Conservation (phyloP, 768 basidiomycete genomes). For the Scleroderma citrinum region DNA sequence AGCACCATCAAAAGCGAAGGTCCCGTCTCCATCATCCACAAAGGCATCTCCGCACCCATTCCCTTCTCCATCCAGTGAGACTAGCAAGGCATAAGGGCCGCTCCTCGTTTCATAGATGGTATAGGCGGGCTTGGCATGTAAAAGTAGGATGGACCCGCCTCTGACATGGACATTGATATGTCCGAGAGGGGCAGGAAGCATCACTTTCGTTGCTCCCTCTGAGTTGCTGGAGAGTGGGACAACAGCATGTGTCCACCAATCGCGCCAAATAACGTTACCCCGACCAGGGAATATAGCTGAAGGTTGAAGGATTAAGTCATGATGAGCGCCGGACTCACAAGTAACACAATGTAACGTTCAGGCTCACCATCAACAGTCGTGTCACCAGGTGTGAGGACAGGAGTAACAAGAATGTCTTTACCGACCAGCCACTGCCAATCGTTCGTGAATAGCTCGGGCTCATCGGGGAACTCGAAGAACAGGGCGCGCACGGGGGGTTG, state of each 20-base stretch:
- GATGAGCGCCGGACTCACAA: not conserved
- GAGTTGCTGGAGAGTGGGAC: constrained; percentile 32
- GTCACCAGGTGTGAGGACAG: constrained; percentile 64
- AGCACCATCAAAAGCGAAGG: not conserved
- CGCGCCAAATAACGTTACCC: constrained; percentile 56
- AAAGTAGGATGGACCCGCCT: constrained; percentile 58
- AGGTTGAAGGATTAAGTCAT: not conserved
- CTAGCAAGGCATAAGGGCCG: constrained; percentile 57
- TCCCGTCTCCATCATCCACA: constrained; percentile 53
- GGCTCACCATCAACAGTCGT: constrained; percentile 56
- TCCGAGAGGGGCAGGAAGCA: constrained; percentile 51
- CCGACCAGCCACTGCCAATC: constrained; percentile 73
- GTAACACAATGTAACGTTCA: not conserved
- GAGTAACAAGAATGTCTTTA: constrained; percentile 65
- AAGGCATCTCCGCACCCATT: constrained; percentile 55
- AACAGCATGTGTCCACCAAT: constrained; percentile 65
- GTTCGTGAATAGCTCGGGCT: constrained; percentile 55
- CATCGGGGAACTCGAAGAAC: constrained; percentile 73
- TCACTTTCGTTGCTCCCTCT: constrained; percentile 42
- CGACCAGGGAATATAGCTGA: constrained; percentile 62
- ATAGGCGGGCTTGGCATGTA: constrained; percentile 59
- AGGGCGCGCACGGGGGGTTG: constrained; percentile 70
- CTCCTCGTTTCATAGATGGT: constrained; percentile 61
- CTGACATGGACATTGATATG: constrained; percentile 76
- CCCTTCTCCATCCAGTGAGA: constrained; percentile 44